Evolutionary conservation across 768 basidiomycete species (phyloP).

Genomic region (Gloeophyllum trabeum): DNA sequence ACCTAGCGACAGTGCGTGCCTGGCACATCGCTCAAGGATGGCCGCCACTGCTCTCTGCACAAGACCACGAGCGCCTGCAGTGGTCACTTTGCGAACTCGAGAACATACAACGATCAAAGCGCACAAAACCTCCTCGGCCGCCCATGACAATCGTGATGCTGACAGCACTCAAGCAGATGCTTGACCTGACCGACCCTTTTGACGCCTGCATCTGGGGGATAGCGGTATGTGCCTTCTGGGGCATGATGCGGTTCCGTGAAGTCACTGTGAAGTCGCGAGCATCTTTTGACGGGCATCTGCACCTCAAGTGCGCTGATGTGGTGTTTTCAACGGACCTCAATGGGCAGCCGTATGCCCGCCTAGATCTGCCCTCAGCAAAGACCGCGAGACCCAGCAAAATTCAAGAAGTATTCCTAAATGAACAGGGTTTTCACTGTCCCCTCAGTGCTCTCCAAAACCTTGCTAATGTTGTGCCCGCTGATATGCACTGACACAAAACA

Average conservation of each 20-base stretch:
- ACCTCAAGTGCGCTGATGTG: constrained; percentile 15
- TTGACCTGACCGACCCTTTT: constrained; percentile 19
- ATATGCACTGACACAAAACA: too few relatives aligned
- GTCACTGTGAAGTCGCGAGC: constrained; percentile 14
- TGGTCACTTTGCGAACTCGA: constrained; percentile 20
- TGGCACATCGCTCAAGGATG: constrained; percentile 29
- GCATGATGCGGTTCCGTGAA: constrained; percentile 27
- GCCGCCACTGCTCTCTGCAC: constrained; percentile 18
- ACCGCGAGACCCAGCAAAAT: constrained; percentile 21
- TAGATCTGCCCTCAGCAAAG: constrained; percentile 24
- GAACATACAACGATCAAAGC: constrained; percentile 9
- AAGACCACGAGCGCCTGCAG: constrained; percentile 10
- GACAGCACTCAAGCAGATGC: constrained; percentile 7
- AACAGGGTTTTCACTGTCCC: constrained; percentile 16
- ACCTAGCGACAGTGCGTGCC: constrained; percentile 22
- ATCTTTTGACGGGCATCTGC: constrained; percentile 11
- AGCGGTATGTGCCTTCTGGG: constrained; percentile 26
- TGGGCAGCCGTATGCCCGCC: constrained; percentile 15
- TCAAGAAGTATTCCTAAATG: constrained; percentile 17
- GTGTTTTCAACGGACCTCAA: constrained; percentile 14
- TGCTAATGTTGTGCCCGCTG: constrained; percentile 12
- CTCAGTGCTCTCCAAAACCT: constrained; percentile 21
- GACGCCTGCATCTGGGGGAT: constrained; percentile 30
- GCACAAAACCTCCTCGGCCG: constrained; percentile 15
- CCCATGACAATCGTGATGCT: constrained; percentile 24